phyloP scores from a whole-genome alignment of 768 basidiomycete genomes.

The Austroboletus festivus region DNA sequence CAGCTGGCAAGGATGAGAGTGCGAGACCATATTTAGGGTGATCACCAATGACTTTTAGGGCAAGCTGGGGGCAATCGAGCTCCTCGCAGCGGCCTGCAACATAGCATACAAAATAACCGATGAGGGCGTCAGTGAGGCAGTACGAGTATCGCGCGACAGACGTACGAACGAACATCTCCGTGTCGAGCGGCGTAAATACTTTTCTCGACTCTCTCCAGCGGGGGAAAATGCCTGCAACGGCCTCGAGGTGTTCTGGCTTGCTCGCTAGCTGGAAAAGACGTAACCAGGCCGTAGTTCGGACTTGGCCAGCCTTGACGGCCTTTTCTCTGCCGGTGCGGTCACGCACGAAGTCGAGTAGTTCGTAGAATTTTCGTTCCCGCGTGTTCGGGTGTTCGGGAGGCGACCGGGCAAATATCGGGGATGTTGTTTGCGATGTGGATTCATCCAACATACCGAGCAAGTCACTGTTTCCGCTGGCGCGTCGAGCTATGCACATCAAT shows the following conservation, averaged over 20 bases:
- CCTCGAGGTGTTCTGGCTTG: slow-evolving; percentile 47
- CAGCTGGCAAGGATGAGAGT: slow-evolving; percentile 46
- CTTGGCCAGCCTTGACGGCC: slow-evolving; percentile 31
- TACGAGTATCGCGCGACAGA: slow-evolving; percentile 6
- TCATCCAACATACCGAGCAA: slow-evolving; percentile 10
- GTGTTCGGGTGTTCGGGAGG: not conserved
- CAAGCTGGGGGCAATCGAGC: slow-evolving; percentile 51
- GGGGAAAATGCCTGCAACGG: slow-evolving; percentile 46
- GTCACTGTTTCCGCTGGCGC: slow-evolving; percentile 6
- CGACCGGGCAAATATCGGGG: not conserved
- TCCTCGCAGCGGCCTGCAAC: slow-evolving; percentile 60
- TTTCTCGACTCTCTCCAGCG: slow-evolving; percentile 46
- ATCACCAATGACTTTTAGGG: slow-evolving; percentile 59
- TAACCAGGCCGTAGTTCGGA: slow-evolving; percentile 48
- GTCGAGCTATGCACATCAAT: slow-evolving; percentile 17
- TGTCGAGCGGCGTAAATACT: slow-evolving; percentile 37
- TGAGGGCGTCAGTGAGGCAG: not conserved
- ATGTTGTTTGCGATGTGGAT: not conserved
- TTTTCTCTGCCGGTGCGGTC: slow-evolving; percentile 30
- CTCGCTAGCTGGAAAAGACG: slow-evolving; percentile 50
- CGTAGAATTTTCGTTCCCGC: slow-evolving; percentile 23
- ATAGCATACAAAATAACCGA: not conserved
- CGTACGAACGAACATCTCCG: slow-evolving; percentile 56
- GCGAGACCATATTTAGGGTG: slow-evolving; percentile 58
- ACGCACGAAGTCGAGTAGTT: slow-evolving; percentile 25